phyloP scores from a whole-genome alignment of 83 land plant genomes.

The Picea abies region DNA sequence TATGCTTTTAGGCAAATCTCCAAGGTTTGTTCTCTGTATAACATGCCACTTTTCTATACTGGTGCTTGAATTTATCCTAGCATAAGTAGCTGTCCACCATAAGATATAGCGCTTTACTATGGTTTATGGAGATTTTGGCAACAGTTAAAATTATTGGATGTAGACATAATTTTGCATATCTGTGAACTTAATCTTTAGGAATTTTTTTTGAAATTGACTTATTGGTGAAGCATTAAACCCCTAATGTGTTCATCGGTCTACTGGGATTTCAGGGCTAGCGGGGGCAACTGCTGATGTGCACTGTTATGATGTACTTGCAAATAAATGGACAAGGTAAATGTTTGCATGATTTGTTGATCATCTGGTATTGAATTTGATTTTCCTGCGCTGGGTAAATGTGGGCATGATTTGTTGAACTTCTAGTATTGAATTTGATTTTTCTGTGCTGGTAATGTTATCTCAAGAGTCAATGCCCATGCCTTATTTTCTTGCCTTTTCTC shows the following conservation, averaged over 20 bases:
- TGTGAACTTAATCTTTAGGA: background rate
- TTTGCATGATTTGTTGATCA: background rate
- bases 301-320: slow-evolving; percentile 82
- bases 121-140: background rate
- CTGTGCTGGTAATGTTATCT: background rate
- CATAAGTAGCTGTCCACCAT: background rate
- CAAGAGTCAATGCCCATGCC: too few relatives aligned
- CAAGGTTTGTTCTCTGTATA: background rate
- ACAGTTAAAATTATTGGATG: background rate
- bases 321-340: slow-evolving; percentile 87
- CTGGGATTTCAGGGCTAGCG: slow-evolving; percentile 70
- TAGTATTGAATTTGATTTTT: background rate
- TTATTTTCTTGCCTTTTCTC: background rate
- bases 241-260: background rate
- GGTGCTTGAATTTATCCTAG: background rate
- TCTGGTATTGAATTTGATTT: background rate
- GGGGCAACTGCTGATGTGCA: slow-evolving; percentile 99
- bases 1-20: background rate
- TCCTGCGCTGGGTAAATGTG: background rate
- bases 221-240: background rate
- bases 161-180: background rate
- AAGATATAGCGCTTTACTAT: background rate
- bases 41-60: background rate
- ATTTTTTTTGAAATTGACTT: background rate
- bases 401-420: too few relatives aligned